These are phyloP conservation scores for Paramecium sexaurelia DNA, from an alignment of 73 alveolate species.

Conservation along the genomic window DNA sequence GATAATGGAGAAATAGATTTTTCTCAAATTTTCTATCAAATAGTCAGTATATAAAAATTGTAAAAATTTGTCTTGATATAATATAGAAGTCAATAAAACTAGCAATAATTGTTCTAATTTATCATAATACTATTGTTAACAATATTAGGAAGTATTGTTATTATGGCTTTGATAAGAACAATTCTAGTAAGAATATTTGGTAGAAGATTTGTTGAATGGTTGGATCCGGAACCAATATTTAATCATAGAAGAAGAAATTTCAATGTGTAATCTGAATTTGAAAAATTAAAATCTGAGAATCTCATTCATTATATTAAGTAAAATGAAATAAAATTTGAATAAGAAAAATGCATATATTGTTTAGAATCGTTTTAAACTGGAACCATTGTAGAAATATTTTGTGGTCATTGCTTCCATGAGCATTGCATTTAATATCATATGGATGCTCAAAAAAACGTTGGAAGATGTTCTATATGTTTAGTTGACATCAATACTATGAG, in stretches of 20 bases:
- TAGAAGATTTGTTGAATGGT: neutral
- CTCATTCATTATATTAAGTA: neutral
- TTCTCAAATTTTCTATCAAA: neutral
- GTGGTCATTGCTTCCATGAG: conserved; percentile 1
- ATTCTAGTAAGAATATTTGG: neutral
- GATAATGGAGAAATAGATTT: conserved; percentile 3
- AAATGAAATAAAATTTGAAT: neutral
- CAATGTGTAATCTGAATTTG: neutral
- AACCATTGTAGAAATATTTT: neutral
- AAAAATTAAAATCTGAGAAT: neutral
- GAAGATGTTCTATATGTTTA: conserved; percentile 19
- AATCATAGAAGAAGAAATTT: neutral
- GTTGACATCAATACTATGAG: neutral
- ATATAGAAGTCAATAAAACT: neutral
- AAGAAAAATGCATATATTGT: neutral
- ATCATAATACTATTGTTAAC: neutral
- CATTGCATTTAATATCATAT: neutral
- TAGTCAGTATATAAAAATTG: neutral
- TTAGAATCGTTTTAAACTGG: neutral
- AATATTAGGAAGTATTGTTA: neutral
- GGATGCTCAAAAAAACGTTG: neutral
- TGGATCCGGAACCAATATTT: neutral
- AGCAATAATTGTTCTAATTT: neutral
- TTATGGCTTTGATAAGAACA: neutral
- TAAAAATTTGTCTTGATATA: neutral